A percentile compares a stretch with the other conserved stretches of the same genome.
Evolutionary conservation across 306 rosid genomes (phyloP).

Genomic region (Abrus pulchellus): DNA sequence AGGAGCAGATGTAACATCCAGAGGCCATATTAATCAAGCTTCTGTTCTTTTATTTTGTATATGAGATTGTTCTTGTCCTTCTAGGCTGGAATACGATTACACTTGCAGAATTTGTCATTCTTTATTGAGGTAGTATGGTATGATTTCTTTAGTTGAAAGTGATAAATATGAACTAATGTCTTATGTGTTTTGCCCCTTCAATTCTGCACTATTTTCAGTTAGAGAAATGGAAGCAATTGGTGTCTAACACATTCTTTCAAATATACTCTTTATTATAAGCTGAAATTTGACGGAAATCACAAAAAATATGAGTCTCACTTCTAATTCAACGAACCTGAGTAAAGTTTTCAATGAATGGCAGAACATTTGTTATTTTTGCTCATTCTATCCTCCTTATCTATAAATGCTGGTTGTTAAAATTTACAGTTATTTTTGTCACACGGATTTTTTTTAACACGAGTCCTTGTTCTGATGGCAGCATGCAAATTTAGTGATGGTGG

Average conservation of each 20-base stretch:
- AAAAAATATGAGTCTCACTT: too few relatives aligned
- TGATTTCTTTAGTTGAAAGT: background rate
- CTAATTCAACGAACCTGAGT: too few relatives aligned
- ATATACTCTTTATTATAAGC: too few relatives aligned
- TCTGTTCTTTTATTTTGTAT: background rate
- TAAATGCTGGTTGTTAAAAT: background rate
- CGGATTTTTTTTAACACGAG: background rate
- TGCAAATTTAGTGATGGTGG: conserved; percentile 70
- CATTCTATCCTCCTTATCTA: background rate
- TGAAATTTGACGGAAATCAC: too few relatives aligned
- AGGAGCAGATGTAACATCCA: background rate
- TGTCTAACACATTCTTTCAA: too few relatives aligned
- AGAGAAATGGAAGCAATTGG: too few relatives aligned
- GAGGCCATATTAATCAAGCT: background rate
- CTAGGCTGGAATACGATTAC: background rate
- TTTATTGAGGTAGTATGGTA: background rate
- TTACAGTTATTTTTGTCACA: background rate
- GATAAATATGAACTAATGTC: background rate
- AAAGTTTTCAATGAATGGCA: too few relatives aligned
- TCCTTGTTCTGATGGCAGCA: conserved; percentile 65
- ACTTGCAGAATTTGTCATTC: background rate
- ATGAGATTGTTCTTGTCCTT: background rate
- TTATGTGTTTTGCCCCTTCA: background rate
- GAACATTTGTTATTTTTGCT: background rate
- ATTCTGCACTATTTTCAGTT: background rate